phyloP scores from a whole-genome alignment of 768 basidiomycete genomes.

The Tylopilus rubrobrunneus region DNA sequence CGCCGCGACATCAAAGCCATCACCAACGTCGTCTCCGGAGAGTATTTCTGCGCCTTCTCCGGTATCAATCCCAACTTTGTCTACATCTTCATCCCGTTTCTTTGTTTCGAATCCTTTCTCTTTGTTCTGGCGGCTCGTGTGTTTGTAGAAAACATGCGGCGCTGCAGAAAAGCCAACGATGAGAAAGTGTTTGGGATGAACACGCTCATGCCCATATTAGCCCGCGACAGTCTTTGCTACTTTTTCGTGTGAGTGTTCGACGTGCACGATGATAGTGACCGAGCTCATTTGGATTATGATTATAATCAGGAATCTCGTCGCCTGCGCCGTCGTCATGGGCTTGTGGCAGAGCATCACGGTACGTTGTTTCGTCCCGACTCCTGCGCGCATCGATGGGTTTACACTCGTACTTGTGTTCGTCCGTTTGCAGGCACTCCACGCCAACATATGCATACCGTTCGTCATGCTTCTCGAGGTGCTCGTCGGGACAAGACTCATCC shows the following conservation, averaged over 20 bases:
- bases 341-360: conserved; percentile 27
- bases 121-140: conserved; percentile 19
- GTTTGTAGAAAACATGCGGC: conserved; percentile 12
- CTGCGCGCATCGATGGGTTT: neutral
- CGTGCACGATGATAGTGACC: neutral
- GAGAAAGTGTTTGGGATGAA: conserved; percentile 8
- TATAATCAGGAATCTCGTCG: conserved; percentile 26
- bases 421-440: conserved; percentile 17
- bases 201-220: conserved; percentile 23
- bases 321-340: conserved; percentile 24
- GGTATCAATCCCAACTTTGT: conserved; percentile 21
- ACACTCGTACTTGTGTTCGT: neutral
- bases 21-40: neutral
- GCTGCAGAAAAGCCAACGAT: neutral
- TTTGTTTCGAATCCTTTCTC: conserved; percentile 28
- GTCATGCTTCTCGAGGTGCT: conserved; percentile 31
- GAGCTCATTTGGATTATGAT: neutral
- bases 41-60: conserved; percentile 19
- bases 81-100: conserved; percentile 29
- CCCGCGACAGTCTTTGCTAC: conserved; percentile 30
- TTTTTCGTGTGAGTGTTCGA: conserved; percentile 26
- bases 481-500: conserved; percentile 29
- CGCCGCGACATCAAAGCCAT: conserved; percentile 6
- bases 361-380: neutral
- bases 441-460: conserved; percentile 29